These are phyloP conservation scores for Cyberlindnera saturnus DNA, from an alignment of 805 yeast species.

Conservation along the genomic window DNA sequence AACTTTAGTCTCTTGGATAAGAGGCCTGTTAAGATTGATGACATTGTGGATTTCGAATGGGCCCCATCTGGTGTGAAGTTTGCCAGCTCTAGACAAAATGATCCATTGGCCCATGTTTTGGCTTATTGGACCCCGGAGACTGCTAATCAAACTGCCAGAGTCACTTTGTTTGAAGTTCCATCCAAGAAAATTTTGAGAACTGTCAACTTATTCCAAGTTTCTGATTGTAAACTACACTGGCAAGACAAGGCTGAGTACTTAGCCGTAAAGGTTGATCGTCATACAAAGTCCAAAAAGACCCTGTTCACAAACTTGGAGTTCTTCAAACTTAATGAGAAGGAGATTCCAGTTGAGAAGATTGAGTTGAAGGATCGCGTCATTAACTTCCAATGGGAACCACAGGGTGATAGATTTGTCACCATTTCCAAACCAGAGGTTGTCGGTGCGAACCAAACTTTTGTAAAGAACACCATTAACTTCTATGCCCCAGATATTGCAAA, in stretches of 20 bases:
- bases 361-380: conserved; percentile 87
- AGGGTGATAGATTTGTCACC: conserved; percentile 77
- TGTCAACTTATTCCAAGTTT: conserved; percentile 89
- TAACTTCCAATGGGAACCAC: conserved; percentile 95
- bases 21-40: conserved; percentile 77
- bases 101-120: conserved; percentile 57
- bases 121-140: conserved; percentile 98
- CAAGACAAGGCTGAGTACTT: conserved; percentile 78
- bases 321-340: conserved; percentile 81
- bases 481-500: conserved; percentile 67
- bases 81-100: conserved; percentile 46
- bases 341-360: conserved; percentile 89
- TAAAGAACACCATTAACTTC: conserved; percentile 65
- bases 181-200: conserved; percentile 80
- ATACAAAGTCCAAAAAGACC: conserved; percentile 91
- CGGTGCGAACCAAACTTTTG: conserved; percentile 54
- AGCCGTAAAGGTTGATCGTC: conserved; percentile 95
- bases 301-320: conserved; percentile 87
- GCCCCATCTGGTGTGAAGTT: conserved; percentile 83
- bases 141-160: conserved; percentile 90
- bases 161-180: conserved; percentile 82
- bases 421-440: conserved; percentile 54
- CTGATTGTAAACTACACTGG: conserved; percentile 90
- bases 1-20: conserved; percentile 78
- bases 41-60: conserved; percentile 87